Conservation (phyloP, 2,329 filamentous ascomycete genomes). For the Hypoxylon sp. region DNA sequence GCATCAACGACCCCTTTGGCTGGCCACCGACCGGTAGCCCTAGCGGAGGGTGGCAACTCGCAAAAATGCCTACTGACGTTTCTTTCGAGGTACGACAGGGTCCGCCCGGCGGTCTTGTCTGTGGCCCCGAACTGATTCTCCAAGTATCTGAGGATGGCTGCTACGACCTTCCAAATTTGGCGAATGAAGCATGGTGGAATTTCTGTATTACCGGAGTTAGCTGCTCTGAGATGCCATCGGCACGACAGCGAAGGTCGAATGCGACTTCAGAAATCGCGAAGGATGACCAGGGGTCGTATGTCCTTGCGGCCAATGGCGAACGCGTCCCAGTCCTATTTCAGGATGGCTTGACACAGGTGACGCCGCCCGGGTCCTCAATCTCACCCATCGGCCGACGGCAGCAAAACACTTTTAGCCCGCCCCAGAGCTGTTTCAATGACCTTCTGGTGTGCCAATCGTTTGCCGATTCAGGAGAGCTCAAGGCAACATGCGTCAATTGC, state of each 20-base stretch:
- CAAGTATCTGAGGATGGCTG: conserved; percentile 1
- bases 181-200: not conserved
- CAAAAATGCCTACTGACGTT: not conserved
- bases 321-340: not conserved
- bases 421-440: not conserved
- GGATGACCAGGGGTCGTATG: not conserved
- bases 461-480: not conserved
- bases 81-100: not conserved
- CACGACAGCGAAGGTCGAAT: not conserved
- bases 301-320: not conserved
- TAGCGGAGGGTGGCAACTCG: not conserved
- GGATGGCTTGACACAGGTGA: not conserved
- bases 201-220: not conserved
- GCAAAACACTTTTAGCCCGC: not conserved
- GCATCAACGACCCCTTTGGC: not conserved
- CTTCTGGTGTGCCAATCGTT: not conserved
- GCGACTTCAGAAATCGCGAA: not conserved
- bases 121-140: not conserved
- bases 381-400: not conserved
- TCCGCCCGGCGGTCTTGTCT: not conserved
- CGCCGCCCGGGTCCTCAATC: not conserved
- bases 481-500: not conserved
- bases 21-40: not conserved
- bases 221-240: not conserved
- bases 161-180: not conserved